Evolutionary conservation across 345 rosid genomes (phyloP).

Genomic region (Pugionium cornutum): DNA sequence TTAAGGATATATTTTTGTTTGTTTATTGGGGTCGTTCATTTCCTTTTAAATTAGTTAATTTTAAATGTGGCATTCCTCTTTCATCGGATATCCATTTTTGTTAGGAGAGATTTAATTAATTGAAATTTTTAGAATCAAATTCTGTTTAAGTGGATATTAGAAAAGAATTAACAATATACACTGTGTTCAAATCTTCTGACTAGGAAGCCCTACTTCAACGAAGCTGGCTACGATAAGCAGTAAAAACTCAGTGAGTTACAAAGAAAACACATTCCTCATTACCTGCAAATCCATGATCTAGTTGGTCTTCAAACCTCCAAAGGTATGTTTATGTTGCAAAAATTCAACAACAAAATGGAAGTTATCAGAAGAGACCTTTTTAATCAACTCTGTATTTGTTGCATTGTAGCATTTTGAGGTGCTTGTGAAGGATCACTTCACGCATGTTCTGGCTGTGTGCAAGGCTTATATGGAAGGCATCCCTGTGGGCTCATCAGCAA

Average conservation of each 20-base stretch:
- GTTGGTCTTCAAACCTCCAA: constrained; percentile 65
- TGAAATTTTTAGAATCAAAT: no score
- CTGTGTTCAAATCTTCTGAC: constrained; percentile 49
- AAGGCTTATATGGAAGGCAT: constrained; percentile 77
- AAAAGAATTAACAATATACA: no score
- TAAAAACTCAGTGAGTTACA: constrained; percentile 79
- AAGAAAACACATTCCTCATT: constrained; percentile 79
- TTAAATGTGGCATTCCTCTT: constrained; percentile 34
- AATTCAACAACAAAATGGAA: constrained; percentile 4
- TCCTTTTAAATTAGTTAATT: constrained; percentile 26
- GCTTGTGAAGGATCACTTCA: constrained; percentile 76
- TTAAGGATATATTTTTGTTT: constrained; percentile 11
- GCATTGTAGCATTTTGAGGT: constrained; percentile 75
- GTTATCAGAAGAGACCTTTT: neutral
- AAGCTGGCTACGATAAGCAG: constrained; percentile 90
- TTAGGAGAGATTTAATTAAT: neutral
- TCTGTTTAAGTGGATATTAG: no score
- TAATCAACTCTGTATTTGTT: constrained; percentile 31
- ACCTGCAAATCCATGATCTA: constrained; percentile 90
- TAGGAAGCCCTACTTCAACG: constrained; percentile 92
- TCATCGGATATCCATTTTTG: constrained; percentile 20
- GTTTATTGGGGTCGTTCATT: constrained; percentile 25
- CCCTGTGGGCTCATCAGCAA: constrained; percentile 53
- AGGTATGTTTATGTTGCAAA: constrained; percentile 48
- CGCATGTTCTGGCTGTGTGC: constrained; percentile 57